Conservation (phyloP, 2,329 filamentous ascomycete genomes). For the Clonostachys solani region DNA sequence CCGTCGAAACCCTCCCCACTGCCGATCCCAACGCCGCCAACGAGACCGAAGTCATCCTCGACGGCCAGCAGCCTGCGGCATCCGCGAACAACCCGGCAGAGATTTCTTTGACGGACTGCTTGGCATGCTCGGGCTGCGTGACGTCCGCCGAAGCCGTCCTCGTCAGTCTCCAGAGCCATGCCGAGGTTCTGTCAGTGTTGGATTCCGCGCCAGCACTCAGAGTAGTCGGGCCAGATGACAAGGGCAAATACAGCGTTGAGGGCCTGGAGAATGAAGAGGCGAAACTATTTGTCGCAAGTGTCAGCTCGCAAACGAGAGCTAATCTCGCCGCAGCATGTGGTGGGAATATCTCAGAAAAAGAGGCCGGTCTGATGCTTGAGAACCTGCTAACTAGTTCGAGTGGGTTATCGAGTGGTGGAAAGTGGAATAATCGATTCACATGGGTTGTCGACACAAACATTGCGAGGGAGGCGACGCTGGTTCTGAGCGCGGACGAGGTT, state of each 20-base stretch:
- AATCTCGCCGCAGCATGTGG: constrained; percentile 83
- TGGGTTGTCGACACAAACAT: constrained; percentile 91
- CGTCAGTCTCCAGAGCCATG: constrained; percentile 89
- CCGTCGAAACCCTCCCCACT: constrained; percentile 82
- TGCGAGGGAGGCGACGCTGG: constrained; percentile 77
- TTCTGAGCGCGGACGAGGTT: constrained; percentile 72
- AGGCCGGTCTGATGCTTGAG: constrained; percentile 79
- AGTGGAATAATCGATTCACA: constrained; percentile 71
- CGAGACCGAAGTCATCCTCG: constrained; percentile 86
- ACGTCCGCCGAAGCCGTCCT: constrained; percentile 97
- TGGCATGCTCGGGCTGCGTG: constrained; percentile 95
- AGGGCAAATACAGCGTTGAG: constrained; percentile 32
- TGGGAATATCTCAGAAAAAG: constrained; percentile 62
- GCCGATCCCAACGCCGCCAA: constrained; percentile 15
- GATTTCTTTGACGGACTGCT: constrained; percentile 94
- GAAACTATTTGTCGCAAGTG: constrained; percentile 84
- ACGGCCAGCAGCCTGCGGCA: constrained; percentile 65
- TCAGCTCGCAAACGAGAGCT: constrained; percentile 87
- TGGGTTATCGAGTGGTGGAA: constrained; percentile 67
- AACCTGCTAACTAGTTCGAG: constrained; percentile 66
- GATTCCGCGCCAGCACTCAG: constrained; percentile 58
- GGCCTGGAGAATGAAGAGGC: constrained; percentile 55
- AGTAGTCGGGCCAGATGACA: constrained; percentile 22
- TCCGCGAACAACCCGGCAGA: constrained; percentile 74
- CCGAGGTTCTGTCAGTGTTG: constrained; percentile 80